phyloP scores from a whole-genome alignment of 495 filamentous ascomycete species.

The Penicillium verhagenii region DNA sequence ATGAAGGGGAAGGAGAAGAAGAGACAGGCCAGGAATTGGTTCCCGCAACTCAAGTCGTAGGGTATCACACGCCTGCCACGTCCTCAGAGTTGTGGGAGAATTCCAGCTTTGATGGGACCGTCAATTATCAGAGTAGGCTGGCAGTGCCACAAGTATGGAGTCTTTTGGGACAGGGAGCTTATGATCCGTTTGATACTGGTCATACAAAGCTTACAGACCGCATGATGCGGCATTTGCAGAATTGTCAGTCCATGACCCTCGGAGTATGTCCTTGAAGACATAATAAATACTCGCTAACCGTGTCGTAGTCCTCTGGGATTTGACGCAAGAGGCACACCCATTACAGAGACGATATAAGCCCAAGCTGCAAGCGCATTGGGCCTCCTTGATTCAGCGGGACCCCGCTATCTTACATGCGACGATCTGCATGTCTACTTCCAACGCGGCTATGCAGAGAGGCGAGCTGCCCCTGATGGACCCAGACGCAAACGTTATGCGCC shows the following conservation, averaged over 20 bases:
- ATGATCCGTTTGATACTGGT: conserved; percentile 42
- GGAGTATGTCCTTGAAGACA: not conserved
- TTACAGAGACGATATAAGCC: conserved; percentile 39
- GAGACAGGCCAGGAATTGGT: conserved; percentile 12
- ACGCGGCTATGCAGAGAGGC: conserved; percentile 38
- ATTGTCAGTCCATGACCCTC: conserved; percentile 30
- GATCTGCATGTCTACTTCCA: conserved; percentile 45
- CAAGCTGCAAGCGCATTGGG: conserved; percentile 44
- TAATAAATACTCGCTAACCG: conserved; percentile 6
- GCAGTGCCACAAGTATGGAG: conserved; percentile 18
- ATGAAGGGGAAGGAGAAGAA: conserved; percentile 10
- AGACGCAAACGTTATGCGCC: conserved; percentile 29
- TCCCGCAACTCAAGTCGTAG: not conserved
- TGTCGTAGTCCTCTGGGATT: conserved; percentile 37
- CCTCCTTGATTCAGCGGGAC: conserved; percentile 37
- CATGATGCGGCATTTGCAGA: conserved; percentile 43
- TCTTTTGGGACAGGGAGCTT: conserved; percentile 34
- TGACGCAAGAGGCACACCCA: conserved; percentile 43
- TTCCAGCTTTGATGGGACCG: conserved; percentile 8
- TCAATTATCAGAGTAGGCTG: conserved; percentile 10
- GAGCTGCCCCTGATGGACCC: conserved; percentile 41
- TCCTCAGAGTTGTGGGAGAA: conserved; percentile 6
- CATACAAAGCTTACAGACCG: conserved; percentile 44
- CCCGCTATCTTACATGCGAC: conserved; percentile 43
- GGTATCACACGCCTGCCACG: conserved; percentile 12